Base-by-base conservation (phyloP, 108 stramenopile genomes). In the Schizochytrium sp. region DNA sequence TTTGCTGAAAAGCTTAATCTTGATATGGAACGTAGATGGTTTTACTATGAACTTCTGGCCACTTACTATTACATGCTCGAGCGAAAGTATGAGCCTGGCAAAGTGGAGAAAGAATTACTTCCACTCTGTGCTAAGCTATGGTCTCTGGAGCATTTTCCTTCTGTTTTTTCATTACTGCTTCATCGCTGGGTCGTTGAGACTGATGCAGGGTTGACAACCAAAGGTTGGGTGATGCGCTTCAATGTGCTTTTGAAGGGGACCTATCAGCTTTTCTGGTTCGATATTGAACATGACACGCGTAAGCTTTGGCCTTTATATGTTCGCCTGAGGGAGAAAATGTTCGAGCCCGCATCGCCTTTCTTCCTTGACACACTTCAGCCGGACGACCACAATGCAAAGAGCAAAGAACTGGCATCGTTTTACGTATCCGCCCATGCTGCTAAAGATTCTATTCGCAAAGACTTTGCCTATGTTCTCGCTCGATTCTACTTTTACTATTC, bases 211-310 rank as follows among this genome's bases (percentile, higher is more conserved):
- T 55, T 83, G 38, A 42, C 28, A 0, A 42, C 76, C 50, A 7
- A 42, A 40, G 76, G 76, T 5, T 83, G 76, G 76, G 76, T 83
- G 17, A 83, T 83, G 76, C 76, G 76, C 0, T 83, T 83, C 28
- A 83, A 83, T 50, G 76, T 83, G 50, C 53, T 83, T 28, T 28
- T 83, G 17, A 83, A 83, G 28, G 76, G 76, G 5, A 55, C 76
- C 12, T 83, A 83, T 53, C 76, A 83, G 47, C 47, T 83, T 5
- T 83, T 83, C 76, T 83, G 76, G 76, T 83, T 83, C 47, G 76
- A 83, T 53, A 49, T 83, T 50, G 50, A 83, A 40, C 76, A 83
- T 40, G 76, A 83, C 40, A 83, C 76, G 17, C 19, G n/a, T 5
- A 83, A 83, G 76, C 47, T 83, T 13, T 83, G 76, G 76, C 76